These are phyloP conservation scores for Parathielavia hyrcaniae DNA, from an alignment of 495 filamentous ascomycete genomes.

Conservation along the genomic window DNA sequence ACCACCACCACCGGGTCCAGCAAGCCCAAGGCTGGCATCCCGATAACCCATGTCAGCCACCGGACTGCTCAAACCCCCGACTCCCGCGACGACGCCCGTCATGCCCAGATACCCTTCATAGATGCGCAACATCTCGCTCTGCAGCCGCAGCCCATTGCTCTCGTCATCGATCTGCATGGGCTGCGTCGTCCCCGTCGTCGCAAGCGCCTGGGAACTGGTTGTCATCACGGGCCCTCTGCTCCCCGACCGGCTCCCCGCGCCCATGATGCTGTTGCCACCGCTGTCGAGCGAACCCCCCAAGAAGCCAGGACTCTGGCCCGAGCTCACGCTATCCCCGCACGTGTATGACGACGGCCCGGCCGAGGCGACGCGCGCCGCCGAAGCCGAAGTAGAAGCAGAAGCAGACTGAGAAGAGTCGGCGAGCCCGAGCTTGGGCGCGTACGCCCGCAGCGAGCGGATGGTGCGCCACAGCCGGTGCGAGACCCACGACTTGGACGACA, in stretches of 20 bases:
- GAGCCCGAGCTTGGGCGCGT: constrained; percentile 75
- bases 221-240: background rate
- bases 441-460: constrained; percentile 69
- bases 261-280: background rate
- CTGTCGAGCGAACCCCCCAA: background rate
- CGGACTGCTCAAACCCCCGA: background rate
- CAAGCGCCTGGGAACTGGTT: background rate
- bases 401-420: constrained; percentile 32
- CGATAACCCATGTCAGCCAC: constrained; percentile 8
- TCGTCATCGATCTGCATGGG: constrained; percentile 23
- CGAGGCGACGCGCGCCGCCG: background rate
- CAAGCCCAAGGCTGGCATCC: background rate
- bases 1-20: background rate
- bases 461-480: constrained; percentile 77
- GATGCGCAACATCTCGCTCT: constrained; percentile 43
- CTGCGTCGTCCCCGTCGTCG: constrained; percentile 2
- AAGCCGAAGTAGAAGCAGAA: too few relatives aligned
- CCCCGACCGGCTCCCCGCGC: background rate
- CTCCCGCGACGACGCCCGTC: background rate
- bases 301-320: constrained; percentile 3
- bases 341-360: background rate
- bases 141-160: constrained; percentile 37
- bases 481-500: constrained; percentile 72
- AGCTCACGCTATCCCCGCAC: background rate
- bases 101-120: constrained; percentile 33